These are phyloP conservation scores for Aspergillus campestris DNA, from an alignment of 495 filamentous ascomycete species.

Conservation along the genomic window DNA sequence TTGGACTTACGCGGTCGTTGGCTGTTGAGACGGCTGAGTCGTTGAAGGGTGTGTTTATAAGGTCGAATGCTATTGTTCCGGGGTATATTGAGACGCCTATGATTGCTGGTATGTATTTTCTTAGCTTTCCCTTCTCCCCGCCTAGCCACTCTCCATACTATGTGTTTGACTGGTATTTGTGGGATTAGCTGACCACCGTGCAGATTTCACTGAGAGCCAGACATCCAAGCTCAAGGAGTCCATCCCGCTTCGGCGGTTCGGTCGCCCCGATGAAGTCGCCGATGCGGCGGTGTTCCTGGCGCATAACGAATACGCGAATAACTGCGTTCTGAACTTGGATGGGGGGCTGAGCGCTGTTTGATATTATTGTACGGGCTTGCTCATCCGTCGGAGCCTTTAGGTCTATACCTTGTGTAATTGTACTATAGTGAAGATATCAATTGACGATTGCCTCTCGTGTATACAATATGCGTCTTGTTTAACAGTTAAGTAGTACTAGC, in stretches of 20 bases:
- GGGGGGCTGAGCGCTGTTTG: slow-evolving; percentile 67
- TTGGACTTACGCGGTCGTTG: slow-evolving; percentile 67
- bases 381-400: not conserved
- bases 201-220: slow-evolving; percentile 31
- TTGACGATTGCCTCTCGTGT: too few species aligned
- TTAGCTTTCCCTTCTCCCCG: not conserved
- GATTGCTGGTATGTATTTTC: slow-evolving; percentile 50
- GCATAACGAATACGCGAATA: slow-evolving; percentile 72
- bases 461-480: too few species aligned
- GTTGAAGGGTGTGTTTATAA: slow-evolving; percentile 37
- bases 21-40: slow-evolving; percentile 48
- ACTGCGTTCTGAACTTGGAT: slow-evolving; percentile 79
- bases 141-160: too few species aligned
- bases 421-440: too few species aligned
- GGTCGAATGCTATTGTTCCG: slow-evolving; percentile 75
- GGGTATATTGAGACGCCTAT: slow-evolving; percentile 77
- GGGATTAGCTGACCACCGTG: too few species aligned
- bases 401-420: not conserved
- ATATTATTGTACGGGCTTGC: not conserved
- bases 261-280: slow-evolving; percentile 62
- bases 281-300: slow-evolving; percentile 72
- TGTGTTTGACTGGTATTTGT: too few species aligned
- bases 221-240: slow-evolving; percentile 23
- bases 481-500: too few species aligned
- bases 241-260: slow-evolving; percentile 67